Conservation (phyloP, 768 basidiomycete species). For the Lactarius vividus region DNA sequence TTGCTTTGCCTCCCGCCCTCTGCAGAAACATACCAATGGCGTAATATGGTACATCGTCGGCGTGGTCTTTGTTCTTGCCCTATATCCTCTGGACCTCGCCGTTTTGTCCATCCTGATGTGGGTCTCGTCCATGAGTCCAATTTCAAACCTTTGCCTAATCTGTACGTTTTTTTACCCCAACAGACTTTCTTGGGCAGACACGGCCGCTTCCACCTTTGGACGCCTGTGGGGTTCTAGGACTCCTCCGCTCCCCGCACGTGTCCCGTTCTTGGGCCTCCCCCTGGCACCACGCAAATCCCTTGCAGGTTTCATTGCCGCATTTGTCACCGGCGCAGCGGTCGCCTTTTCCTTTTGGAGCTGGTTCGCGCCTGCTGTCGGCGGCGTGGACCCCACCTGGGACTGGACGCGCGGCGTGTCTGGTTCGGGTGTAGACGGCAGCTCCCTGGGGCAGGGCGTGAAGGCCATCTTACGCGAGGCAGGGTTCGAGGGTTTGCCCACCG, state of each 20-base stretch:
- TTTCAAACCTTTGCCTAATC: constrained; percentile 2
- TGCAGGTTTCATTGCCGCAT: constrained; percentile 80
- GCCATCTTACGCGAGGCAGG: constrained; percentile 29
- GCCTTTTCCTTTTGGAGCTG: constrained; percentile 70
- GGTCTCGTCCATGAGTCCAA: constrained; percentile 13
- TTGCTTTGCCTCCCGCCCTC: neutral
- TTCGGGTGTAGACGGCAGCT: constrained; percentile 27
- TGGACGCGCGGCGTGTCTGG: constrained; percentile 52
- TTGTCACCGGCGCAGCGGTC: constrained; percentile 65
- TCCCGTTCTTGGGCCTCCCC: constrained; percentile 52
- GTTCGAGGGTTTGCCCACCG: constrained; percentile 30
- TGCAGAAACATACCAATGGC: constrained; percentile 73
- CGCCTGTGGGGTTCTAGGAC: constrained; percentile 78
- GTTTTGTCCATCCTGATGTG: constrained; percentile 85
- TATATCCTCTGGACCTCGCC: constrained; percentile 84
- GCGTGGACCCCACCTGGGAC: constrained; percentile 49
- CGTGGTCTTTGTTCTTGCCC: constrained; percentile 67
- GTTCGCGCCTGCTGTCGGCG: constrained; percentile 47
- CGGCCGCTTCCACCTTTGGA: constrained; percentile 88
- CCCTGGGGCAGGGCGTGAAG: constrained; percentile 31
- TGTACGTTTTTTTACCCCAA: constrained; percentile 3
- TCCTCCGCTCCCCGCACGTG: constrained; percentile 52
- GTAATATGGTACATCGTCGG: constrained; percentile 92
- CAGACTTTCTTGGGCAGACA: constrained; percentile 95
- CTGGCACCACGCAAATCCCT: constrained; percentile 81